Base-by-base conservation (phyloP, 805 yeast genomes). In the Lachancea meyersii region DNA sequence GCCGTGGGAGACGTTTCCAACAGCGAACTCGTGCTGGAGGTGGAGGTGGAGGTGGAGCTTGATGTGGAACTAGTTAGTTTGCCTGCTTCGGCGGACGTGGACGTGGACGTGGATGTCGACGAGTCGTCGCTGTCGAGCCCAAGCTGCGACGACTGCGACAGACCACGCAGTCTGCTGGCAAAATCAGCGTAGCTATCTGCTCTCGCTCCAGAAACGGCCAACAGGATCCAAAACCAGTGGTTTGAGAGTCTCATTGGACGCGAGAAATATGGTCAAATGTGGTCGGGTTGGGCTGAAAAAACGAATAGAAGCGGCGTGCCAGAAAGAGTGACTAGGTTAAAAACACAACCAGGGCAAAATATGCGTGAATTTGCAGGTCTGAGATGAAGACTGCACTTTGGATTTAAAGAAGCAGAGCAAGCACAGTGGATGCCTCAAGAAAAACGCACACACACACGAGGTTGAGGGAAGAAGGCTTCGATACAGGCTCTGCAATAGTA, bases 321-420 rank as follows among this genome's bases (percentile, higher is more conserved):
- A 22, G n/a, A 22, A 22, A 34, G 37, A 34, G 37, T 34, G 37
- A 34, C 37, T 34, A 34, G 19, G 19, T 27, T 34, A 6, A 34
- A 34, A 26, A 26, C 6, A 34, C 37, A 34, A 34, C 37, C 20
- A 28, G 28, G 13, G 14, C 16, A 19, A 19, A 17, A 19, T 6
- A 6, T 26, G 13, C 19, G 17, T 23, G 26, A 11, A 7, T 23
- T 11, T 23, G 10, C 10, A 23, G 11, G 26, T 11, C 11, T 23
- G 11, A 23, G 26, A 11, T 23, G 11, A 23, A 23, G 26, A 23
- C 11, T 23, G 26, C 32, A 30, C 32, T 30, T 30, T 30, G 7
- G 26, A n/a, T n/a, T n/a, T n/a, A n/a, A n/a, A n/a, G n/a, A n/a
- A n/a, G n/a, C n/a, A n/a, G n/a, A n/a, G n/a, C n/a, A n/a, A n/a